phyloP scores from a whole-genome alignment of 345 rosid species.

The Carallia brachiata region DNA sequence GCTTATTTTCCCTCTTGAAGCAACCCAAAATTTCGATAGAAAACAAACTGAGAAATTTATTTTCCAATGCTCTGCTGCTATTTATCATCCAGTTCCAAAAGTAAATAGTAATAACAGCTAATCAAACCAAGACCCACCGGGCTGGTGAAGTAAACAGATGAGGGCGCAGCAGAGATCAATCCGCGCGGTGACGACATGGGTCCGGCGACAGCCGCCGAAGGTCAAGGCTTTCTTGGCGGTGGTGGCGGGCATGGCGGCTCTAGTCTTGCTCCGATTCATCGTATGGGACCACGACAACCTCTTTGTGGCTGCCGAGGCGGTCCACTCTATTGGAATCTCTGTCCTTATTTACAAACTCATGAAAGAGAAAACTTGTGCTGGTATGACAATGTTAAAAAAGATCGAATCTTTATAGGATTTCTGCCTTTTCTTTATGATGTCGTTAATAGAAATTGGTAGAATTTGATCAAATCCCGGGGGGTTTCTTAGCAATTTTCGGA shows the following conservation, averaged over 20 bases:
- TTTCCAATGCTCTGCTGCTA: too few relatives aligned
- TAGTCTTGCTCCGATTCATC: conserved; percentile 83
- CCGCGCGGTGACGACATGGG: conserved; percentile 76
- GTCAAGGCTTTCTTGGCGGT: conserved; percentile 94
- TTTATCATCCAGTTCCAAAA: too few relatives aligned
- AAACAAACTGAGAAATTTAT: too few relatives aligned
- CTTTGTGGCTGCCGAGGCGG: conserved; percentile 98
- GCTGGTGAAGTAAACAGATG: conserved; percentile 35
- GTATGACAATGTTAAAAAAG: conserved; percentile 26
- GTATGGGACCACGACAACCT: conserved; percentile 98
- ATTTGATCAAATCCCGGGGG: neutral
- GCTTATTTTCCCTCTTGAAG: too few relatives aligned
- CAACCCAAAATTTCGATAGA: too few relatives aligned
- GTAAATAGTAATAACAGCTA: too few relatives aligned
- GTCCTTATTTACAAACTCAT: conserved; percentile 92
- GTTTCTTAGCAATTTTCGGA: neutral
- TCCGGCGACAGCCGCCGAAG: conserved; percentile 93
- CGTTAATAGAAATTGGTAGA: conserved; percentile 3
- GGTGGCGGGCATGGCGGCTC: conserved; percentile 84
- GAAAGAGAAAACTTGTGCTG: conserved; percentile 98
- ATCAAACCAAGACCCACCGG: too few relatives aligned
- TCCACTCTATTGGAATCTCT: conserved; percentile 89
- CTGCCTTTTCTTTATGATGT: neutral
- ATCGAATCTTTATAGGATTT: neutral
- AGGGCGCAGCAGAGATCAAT: conserved; percentile 60